Base-by-base conservation (phyloP, 345 rosid species). In the Gossypium anomalum region DNA sequence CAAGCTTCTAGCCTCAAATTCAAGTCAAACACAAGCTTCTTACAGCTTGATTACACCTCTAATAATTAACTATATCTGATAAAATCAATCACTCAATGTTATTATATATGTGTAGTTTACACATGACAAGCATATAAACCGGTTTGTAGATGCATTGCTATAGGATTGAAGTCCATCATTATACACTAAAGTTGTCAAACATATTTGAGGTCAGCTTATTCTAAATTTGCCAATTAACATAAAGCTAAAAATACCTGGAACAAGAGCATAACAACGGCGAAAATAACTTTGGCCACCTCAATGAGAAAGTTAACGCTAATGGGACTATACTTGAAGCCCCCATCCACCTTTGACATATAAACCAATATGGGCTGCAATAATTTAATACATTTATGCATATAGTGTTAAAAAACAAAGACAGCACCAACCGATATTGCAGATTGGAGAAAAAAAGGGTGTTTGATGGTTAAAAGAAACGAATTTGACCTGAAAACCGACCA, bases 341-440 rank as follows among this genome's bases (percentile, higher is more conserved):
- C 97, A 86, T 93, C 97, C 25, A 93, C 95, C 79, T 95, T 95
- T 71, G 91, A 93, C 93, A 90, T 93, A 65, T 90, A 95, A 70
- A 95, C 99, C 87, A 95, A 83, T 62, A 95, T 89, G n/a, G 99
- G 98, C 97, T 94, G 89, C 59, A 29, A 73, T 45, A 45, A 67
- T 20, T 20, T 19, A 66, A 44, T 20, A 41, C 12, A 19, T 9
- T n/a, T 17, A 29, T n/a, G 20, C 1, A 17, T 17, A 59, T 1
- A 15, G 11, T 15, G 43, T 59, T 34, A 20, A 72, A 27, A 72
- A 7, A 19, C 14, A n/a, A n/a, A 19, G 27, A 19, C 17, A 49
- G 10, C 38, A 59, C 9, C 38, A 3, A 25, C 9, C 7, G 0
- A 59, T 22, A 25, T 23, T 7, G 12, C 22, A 25, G 44, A 41